Conservation (phyloP, 768 basidiomycete species). For the Wakefieldia striispora region DNA sequence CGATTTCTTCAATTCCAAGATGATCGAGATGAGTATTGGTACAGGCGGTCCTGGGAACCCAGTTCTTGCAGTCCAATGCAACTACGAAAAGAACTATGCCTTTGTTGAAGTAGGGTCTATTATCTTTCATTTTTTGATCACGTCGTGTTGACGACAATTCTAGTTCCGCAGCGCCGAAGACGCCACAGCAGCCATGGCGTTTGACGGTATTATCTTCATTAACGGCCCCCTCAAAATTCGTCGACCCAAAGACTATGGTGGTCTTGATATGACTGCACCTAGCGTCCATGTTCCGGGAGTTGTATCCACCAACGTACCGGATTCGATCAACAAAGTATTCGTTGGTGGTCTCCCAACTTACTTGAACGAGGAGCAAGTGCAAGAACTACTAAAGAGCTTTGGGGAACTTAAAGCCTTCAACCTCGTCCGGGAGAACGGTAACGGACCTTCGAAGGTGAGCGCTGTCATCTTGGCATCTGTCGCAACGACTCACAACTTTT, state of each 20-base stretch:
- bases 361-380: slow-evolving; percentile 97
- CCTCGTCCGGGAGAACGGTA: slow-evolving; percentile 91
- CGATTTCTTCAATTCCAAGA: slow-evolving; percentile 94
- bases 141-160: slow-evolving; percentile 11
- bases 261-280: slow-evolving; percentile 59
- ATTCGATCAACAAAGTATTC: slow-evolving; percentile 97
- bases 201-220: slow-evolving; percentile 95
- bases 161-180: slow-evolving; percentile 98
- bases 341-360: slow-evolving; percentile 95
- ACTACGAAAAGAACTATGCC: slow-evolving; percentile 98
- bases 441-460: slow-evolving; percentile 80
- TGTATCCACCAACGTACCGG: slow-evolving; percentile 95
- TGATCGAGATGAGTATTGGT: slow-evolving; percentile 89
- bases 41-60: slow-evolving; percentile 85
- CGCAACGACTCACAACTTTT: slow-evolving; percentile 1
- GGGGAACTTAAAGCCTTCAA: slow-evolving; percentile 98
- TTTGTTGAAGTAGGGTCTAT: slow-evolving; percentile 81
- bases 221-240: slow-evolving; percentile 96
- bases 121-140: not conserved
- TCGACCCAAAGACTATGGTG: slow-evolving; percentile 95
- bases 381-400: slow-evolving; percentile 95
- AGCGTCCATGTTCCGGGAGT: slow-evolving; percentile 89
- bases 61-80: slow-evolving; percentile 91
- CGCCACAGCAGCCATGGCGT: slow-evolving; percentile 94
- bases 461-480: not conserved